Evolutionary conservation across 305 asterid species (phyloP).

Genomic region (Fraxinus greggii): DNA sequence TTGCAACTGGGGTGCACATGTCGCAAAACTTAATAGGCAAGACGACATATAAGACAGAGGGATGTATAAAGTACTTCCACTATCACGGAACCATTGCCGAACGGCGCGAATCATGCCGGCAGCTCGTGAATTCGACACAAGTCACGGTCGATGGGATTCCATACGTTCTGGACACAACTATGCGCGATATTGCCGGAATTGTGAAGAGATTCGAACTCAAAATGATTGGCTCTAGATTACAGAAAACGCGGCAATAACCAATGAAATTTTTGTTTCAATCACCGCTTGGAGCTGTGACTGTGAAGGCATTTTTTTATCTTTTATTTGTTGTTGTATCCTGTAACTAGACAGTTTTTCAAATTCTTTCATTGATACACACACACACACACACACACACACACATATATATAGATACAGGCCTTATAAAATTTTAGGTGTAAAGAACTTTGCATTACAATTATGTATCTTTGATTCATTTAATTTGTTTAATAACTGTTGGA

Average conservation of each 20-base stretch:
- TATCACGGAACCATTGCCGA: slow-evolving; percentile 73
- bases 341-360: neutral
- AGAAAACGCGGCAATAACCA: slow-evolving; percentile 50
- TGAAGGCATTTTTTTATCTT: neutral
- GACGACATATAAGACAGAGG: slow-evolving; percentile 63
- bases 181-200: slow-evolving; percentile 60
- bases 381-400: too few species aligned
- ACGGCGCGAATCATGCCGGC: slow-evolving; percentile 65
- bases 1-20: slow-evolving; percentile 88
- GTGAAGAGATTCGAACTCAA: slow-evolving; percentile 72
- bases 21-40: slow-evolving; percentile 63
- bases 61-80: slow-evolving; percentile 66
- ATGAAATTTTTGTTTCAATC: neutral
- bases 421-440: neutral
- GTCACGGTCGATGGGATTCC: slow-evolving; percentile 50
- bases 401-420: neutral
- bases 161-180: slow-evolving; percentile 51
- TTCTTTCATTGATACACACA: neutral
- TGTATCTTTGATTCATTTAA: neutral
- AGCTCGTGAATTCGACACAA: slow-evolving; percentile 39
- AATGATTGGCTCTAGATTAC: slow-evolving; percentile 58
- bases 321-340: neutral
- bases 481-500: neutral
- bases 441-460: neutral
- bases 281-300: neutral